Percentiles rank a stretch among this genome's conserved stretches.
These are phyloP conservation scores for Lactarius quietus DNA, from an alignment of 768 basidiomycete genomes.

Conservation along the genomic window DNA sequence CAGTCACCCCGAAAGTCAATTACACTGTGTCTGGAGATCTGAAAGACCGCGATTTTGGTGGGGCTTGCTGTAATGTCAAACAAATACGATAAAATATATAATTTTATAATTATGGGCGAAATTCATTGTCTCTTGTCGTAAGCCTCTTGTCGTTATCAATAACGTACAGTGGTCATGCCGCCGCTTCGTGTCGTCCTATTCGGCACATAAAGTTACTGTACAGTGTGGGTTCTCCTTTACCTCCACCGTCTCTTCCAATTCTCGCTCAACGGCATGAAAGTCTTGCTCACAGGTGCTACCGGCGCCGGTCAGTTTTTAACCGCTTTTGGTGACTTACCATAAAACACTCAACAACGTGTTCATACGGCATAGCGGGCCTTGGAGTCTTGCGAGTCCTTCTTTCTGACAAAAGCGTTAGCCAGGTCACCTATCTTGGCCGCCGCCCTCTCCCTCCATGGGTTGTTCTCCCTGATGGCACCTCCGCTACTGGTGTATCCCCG, in stretches of 20 bases:
- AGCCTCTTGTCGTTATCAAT: too few species aligned
- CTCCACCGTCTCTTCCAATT: neutral
- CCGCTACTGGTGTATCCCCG: conserved; percentile 1
- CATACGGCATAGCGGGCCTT: conserved; percentile 27
- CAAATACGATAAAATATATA: too few species aligned
- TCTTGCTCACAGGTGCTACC: conserved; percentile 24
- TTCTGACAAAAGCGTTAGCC: conserved; percentile 21
- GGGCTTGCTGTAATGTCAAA: too few species aligned
- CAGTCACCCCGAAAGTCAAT: too few species aligned
- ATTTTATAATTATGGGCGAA: too few species aligned
- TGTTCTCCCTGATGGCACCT: conserved; percentile 15
- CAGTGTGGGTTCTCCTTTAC: neutral
- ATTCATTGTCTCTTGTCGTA: too few species aligned
- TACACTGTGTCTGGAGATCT: too few species aligned
- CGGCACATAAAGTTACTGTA: neutral
- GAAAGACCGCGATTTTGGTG: too few species aligned
- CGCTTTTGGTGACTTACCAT: neutral
- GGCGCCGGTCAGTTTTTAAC: conserved; percentile 22
- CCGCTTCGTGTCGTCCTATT: neutral
- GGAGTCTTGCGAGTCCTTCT: conserved; percentile 26
- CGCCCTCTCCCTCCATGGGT: conserved; percentile 28
- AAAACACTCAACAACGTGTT: neutral
- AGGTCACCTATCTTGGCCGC: conserved; percentile 29
- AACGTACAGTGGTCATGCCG: too few species aligned
- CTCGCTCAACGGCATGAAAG: too few species aligned